Conservation (phyloP, 2,329 filamentous ascomycete species). For the Cryphonectria radicalis region DNA sequence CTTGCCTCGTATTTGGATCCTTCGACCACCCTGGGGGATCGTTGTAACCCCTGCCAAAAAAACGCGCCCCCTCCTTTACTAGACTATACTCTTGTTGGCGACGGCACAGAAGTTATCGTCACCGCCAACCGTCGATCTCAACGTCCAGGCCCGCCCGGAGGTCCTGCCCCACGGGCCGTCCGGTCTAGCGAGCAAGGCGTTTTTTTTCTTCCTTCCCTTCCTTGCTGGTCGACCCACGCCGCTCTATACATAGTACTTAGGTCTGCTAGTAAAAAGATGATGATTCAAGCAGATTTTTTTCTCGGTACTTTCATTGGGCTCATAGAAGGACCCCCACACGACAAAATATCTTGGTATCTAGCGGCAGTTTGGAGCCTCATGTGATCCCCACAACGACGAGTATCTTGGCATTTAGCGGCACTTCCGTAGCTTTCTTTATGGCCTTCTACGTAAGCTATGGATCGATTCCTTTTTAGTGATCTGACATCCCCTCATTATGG, state of each 20-base stretch:
- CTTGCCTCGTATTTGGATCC: neutral
- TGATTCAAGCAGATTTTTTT: neutral
- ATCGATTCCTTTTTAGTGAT: neutral
- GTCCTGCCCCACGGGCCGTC: neutral
- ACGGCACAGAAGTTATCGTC: neutral
- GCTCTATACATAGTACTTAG: neutral
- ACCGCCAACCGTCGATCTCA: neutral
- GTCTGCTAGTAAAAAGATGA: neutral
- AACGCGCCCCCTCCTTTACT: neutral
- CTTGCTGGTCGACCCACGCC: neutral
- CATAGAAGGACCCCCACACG: neutral
- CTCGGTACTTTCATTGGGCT: neutral
- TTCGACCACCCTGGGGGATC: neutral
- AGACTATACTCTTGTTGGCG: neutral
- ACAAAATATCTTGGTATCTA: neutral
- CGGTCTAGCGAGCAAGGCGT: neutral
- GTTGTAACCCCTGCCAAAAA: neutral
- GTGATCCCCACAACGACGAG: neutral
- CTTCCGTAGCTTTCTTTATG: neutral
- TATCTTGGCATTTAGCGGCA: neutral
- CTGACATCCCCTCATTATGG: neutral
- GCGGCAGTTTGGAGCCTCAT: neutral
- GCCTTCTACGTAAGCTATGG: neutral
- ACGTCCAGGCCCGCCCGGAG: conserved; percentile 1
- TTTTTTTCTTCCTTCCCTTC: neutral